Evolutionary conservation across 805 yeast genomes (phyloP).

Genomic region (Yamadazyma philogaea): DNA sequence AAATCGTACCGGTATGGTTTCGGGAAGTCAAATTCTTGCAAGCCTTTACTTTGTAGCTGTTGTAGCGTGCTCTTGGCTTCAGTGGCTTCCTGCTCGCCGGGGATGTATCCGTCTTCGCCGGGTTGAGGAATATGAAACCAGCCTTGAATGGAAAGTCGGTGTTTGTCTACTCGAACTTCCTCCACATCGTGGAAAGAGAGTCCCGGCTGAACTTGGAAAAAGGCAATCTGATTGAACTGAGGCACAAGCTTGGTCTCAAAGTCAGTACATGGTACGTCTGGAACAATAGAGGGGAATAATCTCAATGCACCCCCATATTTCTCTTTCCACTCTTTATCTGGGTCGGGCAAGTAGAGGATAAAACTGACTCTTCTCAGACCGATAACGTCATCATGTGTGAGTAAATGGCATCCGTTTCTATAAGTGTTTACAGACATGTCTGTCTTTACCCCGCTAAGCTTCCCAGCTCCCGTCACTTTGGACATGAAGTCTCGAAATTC

Average conservation of each 20-base stretch:
- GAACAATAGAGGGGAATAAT: slow-evolving; percentile 78
- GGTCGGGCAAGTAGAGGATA: slow-evolving; percentile 89
- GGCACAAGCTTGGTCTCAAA: slow-evolving; percentile 70
- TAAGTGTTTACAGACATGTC: slow-evolving; percentile 93
- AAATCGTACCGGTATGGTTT: slow-evolving; percentile 51
- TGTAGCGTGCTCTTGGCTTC: slow-evolving; percentile 75
- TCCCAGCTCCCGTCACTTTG: slow-evolving; percentile 80
- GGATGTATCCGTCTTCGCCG: slow-evolving; percentile 82
- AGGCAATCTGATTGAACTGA: slow-evolving; percentile 93
- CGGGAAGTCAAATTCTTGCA: slow-evolving; percentile 81
- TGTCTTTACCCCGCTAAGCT: slow-evolving; percentile 82
- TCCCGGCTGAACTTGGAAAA: slow-evolving; percentile 95
- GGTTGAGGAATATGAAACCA: slow-evolving; percentile 98
- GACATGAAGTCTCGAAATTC: slow-evolving; percentile 78
- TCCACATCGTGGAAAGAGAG: slow-evolving; percentile 96
- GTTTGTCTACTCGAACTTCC: slow-evolving; percentile 89
- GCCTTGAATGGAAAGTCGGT: slow-evolving; percentile 90
- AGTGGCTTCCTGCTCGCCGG: slow-evolving; percentile 78
- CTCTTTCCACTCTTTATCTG: slow-evolving; percentile 83
- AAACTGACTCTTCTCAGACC: slow-evolving; percentile 93
- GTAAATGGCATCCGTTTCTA: slow-evolving; percentile 86
- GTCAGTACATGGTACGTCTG: slow-evolving; percentile 88
- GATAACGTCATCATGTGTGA: slow-evolving; percentile 97
- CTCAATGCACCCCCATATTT: slow-evolving; percentile 93
- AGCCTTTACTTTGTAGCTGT: slow-evolving; percentile 70